Evolutionary conservation across 129 eudicot species (phyloP), one percentile per base, ranked within the genome.

Genomic region (Ambrosia trifida): DNA sequence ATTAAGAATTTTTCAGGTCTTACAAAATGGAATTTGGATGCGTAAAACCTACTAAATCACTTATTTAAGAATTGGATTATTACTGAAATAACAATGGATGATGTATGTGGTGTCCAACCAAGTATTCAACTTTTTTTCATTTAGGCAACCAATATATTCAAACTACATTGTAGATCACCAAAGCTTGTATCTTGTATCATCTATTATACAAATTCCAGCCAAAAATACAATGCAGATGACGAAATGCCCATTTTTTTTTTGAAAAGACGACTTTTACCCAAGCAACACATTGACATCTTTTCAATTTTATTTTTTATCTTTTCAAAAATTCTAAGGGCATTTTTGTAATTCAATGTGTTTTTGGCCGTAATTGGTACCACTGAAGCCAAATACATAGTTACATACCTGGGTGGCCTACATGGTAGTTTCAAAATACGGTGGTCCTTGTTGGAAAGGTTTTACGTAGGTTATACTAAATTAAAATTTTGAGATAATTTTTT

Each of bases 361-460:
- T 60, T 32, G 66, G 44, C 2, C 9, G 3, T 30, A 32, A 60
- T 13, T 13, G 44, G 44, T 31, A 60, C 9, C 14, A 32, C 3
- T 31, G 17, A 60, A 11, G 13, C 19, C 7, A 60, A 14, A 60
- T 54, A 19, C 61, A 54, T 10, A 20, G 35, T 20, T 33, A 31
- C 20, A 31, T 30, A 59, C 41, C 18, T 30, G 43, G 66, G 44
- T 60, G 66, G 66, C 41, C 44, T 60, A 31, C 44, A 60, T 19
- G 61, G 35, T 54, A 20, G 61, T 54, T 52, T 54, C 61, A 54
- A 19, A 54, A 54, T 54, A 20, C 9, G 61, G 61, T n/a, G 3
- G 33, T 54, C 14, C 61, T 54, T 19, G 33, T 19, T 20, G 35
- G 61, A 9, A 54, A 19, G 7, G 3, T 3, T 20, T 20, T 30